These are phyloP conservation scores for Globisporangium paddicum DNA, from an alignment of 352 stramenopile species.

Conservation along the genomic window DNA sequence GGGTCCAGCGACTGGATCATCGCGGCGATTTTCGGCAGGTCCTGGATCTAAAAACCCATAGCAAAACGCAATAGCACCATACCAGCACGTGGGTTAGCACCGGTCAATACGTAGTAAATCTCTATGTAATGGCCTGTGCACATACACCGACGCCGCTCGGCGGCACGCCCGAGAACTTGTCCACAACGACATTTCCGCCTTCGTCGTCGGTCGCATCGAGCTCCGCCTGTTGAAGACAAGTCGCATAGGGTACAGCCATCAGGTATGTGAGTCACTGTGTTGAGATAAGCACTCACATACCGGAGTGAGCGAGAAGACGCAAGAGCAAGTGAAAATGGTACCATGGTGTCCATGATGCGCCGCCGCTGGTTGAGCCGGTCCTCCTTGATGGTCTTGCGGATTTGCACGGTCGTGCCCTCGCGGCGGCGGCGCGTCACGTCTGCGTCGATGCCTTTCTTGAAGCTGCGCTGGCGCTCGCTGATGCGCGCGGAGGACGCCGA, in stretches of 20 bases:
- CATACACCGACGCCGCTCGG: background rate
- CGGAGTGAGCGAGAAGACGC: too few species aligned
- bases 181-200: background rate
- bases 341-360: constrained; percentile 43
- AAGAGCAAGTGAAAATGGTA: background rate
- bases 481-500: constrained; percentile 11
- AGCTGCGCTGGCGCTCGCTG: constrained; percentile 61
- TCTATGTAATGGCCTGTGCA: background rate
- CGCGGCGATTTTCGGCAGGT: constrained; percentile 93
- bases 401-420: constrained; percentile 81
- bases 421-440: constrained; percentile 70
- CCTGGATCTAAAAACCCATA: constrained; percentile 69
- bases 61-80: background rate
- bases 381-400: constrained; percentile 81
- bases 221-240: constrained; percentile 1
- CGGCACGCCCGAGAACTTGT: background rate
- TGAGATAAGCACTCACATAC: background rate
- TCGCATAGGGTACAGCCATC: too few species aligned
- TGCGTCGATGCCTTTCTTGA: constrained; percentile 78
- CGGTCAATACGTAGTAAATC: too few species aligned
- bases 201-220: background rate
- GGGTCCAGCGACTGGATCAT: constrained; percentile 94
- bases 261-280: background rate
- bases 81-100: background rate
- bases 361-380: constrained; percentile 76